A percentile compares a stretch with the other conserved stretches of the same genome.
These are phyloP conservation scores for Colletotrichum lini DNA, from an alignment of 2,329 filamentous ascomycete species.

Conservation along the genomic window DNA sequence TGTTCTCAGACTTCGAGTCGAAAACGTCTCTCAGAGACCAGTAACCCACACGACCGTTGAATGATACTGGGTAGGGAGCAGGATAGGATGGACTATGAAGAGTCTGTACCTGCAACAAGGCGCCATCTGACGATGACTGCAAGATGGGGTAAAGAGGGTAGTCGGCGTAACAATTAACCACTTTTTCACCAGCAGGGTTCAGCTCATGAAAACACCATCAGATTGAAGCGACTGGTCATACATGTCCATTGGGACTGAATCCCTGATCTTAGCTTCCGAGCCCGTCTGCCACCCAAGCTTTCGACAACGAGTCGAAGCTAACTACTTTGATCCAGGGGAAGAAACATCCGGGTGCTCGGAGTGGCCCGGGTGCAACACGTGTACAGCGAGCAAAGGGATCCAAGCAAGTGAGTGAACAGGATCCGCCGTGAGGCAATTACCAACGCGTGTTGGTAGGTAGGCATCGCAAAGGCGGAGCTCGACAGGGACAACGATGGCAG, in stretches of 20 bases:
- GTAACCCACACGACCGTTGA: background rate
- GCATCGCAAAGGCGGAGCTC: slow-evolving; percentile 5
- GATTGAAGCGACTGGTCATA: background rate
- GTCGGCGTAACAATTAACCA: background rate
- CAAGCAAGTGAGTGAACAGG: background rate
- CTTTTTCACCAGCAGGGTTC: background rate
- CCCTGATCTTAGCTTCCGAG: background rate
- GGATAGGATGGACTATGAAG: background rate
- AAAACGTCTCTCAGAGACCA: background rate
- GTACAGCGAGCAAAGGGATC: background rate
- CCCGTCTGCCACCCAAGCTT: background rate
- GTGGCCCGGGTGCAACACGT: background rate
- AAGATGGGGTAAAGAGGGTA: background rate
- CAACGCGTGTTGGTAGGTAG: too few species aligned
- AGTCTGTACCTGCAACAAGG: background rate
- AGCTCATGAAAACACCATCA: background rate
- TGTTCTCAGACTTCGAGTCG: background rate
- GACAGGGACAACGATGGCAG: slow-evolving; percentile 2
- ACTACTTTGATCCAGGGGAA: background rate
- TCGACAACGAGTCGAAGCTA: background rate
- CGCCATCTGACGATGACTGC: background rate
- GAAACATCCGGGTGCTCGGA: background rate
- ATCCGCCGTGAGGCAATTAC: slow-evolving; percentile 14
- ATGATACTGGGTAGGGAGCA: background rate
- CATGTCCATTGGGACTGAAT: background rate